Evolutionary conservation across 2,329 filamentous ascomycete genomes (phyloP).

Genomic region (Apiospora hydei): DNA sequence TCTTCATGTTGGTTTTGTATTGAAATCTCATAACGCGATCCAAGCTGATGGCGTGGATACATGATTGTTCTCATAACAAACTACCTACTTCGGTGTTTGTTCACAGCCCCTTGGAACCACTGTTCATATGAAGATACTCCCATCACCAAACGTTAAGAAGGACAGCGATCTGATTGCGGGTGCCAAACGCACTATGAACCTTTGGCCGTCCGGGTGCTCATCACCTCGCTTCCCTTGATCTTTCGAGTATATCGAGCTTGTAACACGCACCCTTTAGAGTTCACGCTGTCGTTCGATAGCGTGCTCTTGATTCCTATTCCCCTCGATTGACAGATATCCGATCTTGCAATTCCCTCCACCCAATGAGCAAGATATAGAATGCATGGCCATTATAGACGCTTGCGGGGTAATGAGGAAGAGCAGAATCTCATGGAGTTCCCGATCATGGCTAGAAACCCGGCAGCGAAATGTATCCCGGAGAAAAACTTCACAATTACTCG

Average conservation of each 20-base stretch:
- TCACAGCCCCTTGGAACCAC: no score
- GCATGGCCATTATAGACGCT: neutral
- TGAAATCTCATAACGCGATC: no score
- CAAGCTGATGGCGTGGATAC: no score
- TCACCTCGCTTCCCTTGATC: neutral
- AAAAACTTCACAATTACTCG: neutral
- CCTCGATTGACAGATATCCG: neutral
- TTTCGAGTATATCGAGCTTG: neutral
- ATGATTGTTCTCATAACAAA: no score
- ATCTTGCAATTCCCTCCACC: neutral
- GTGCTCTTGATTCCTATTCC: neutral
- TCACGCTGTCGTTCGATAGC: neutral
- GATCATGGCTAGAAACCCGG: neutral
- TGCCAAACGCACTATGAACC: neutral
- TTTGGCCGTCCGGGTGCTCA: neutral
- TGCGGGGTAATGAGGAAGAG: neutral
- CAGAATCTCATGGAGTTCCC: neutral
- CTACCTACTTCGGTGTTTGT: no score
- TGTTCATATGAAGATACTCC: no score
- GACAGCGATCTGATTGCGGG: no score
- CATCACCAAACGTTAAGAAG: no score
- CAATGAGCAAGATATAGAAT: neutral
- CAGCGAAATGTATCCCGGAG: neutral
- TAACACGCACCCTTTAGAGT: neutral
- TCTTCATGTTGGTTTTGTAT: no score